A percentile compares a stretch with the other conserved stretches of the same genome.
These are phyloP conservation scores for Chytriomyces sp. DNA, from an alignment of 192 early-diverging fungal species.

Conservation along the genomic window DNA sequence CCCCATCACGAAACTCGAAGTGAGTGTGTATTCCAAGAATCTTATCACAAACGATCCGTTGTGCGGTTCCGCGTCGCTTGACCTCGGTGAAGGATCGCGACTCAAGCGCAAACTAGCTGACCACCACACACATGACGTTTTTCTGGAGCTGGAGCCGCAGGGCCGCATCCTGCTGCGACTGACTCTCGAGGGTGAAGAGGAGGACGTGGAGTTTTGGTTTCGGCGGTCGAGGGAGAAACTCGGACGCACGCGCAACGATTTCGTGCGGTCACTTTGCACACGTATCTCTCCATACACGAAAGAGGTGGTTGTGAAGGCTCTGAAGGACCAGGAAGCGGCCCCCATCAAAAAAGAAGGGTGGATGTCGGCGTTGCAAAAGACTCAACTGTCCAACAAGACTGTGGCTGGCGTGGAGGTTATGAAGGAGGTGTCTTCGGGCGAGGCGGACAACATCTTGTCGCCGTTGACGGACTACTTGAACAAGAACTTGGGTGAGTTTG, in stretches of 20 bases:
- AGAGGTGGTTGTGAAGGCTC: constrained; percentile 45
- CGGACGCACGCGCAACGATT: constrained; percentile 49
- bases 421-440: constrained; percentile 29
- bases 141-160: constrained; percentile 57
- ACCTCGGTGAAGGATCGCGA: constrained; percentile 41
- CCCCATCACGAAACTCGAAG: constrained; percentile 48
- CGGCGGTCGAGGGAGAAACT: constrained; percentile 48
- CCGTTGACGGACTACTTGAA: constrained; percentile 55
- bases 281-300: constrained; percentile 45
- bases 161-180: constrained; percentile 53
- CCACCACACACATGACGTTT: constrained; percentile 59
- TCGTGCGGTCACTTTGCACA: constrained; percentile 47
- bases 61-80: constrained; percentile 45
- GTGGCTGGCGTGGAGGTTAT: constrained; percentile 36
- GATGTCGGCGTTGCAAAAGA: constrained; percentile 30
- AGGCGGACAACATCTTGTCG: constrained; percentile 44
- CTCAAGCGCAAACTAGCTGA: constrained; percentile 43
- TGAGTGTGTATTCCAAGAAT: constrained; percentile 48
- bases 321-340: constrained; percentile 55
- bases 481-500: constrained; percentile 44
- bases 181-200: constrained; percentile 57
- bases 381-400: constrained; percentile 51
- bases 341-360: constrained; percentile 46
- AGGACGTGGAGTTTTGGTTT: constrained; percentile 62
- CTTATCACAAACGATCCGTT: constrained; percentile 51